These are phyloP conservation scores for Neonothopanus nambi DNA, from an alignment of 1,284 basidiomycete species.

Conservation along the genomic window DNA sequence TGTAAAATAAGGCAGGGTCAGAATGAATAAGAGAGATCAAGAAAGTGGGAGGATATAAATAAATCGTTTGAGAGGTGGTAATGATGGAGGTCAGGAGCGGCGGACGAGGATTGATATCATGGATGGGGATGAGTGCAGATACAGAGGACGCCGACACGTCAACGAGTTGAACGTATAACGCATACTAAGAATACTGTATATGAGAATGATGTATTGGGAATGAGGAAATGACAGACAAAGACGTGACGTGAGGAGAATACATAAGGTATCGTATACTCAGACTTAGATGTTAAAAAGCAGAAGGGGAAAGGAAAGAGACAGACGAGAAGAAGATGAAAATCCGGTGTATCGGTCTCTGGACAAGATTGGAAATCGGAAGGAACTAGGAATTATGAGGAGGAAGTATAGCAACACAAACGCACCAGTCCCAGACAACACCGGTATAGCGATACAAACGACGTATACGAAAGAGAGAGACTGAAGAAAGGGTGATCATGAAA, in stretches of 20 bases:
- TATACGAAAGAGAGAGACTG: too few relatives aligned
- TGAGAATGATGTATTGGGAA: not conserved
- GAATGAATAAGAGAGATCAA: too few relatives aligned
- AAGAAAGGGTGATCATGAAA: not conserved
- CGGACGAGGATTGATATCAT: too few relatives aligned
- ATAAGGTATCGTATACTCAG: not conserved
- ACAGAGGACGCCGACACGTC: too few relatives aligned
- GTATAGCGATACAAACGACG: constrained; percentile 1
- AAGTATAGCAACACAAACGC: not conserved
- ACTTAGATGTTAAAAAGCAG: not conserved
- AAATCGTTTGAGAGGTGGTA: too few relatives aligned
- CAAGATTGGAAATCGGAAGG: not conserved
- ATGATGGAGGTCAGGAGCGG: too few relatives aligned
- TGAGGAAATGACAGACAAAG: not conserved
- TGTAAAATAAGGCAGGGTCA: too few relatives aligned
- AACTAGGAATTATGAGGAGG: not conserved
- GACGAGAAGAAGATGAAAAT: not conserved
- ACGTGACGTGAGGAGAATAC: not conserved
- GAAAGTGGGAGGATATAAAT: too few relatives aligned
- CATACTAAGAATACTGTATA: too few relatives aligned
- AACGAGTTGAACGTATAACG: too few relatives aligned
- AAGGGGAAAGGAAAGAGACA: not conserved
- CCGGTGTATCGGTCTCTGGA: not conserved
- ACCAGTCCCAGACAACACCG: constrained; percentile 4
- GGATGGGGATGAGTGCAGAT: too few relatives aligned